Conservation (phyloP, 371 early-diverging fungal genomes). For the Astathelohania contejeani region DNA sequence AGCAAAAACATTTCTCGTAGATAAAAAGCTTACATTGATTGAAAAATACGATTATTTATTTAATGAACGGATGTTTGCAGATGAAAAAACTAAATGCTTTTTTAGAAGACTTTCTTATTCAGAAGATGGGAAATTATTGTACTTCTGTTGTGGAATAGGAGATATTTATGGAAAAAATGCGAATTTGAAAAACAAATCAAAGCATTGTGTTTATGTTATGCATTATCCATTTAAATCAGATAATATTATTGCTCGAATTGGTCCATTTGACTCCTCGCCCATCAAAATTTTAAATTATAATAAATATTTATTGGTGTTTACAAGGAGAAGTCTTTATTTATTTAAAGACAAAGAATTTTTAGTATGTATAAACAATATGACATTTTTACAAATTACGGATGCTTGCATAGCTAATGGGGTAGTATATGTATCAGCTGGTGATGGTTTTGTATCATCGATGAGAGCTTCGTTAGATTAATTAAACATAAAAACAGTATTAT, state of each 20-base stretch:
- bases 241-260: constrained; percentile 19
- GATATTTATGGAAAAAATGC: not conserved
- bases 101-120: constrained; percentile 37
- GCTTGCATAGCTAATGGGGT: constrained; percentile 14
- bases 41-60: constrained; percentile 10
- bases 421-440: constrained; percentile 23
- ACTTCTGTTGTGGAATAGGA: not conserved
- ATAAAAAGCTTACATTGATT: constrained; percentile 6
- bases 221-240: constrained; percentile 25
- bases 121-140: constrained; percentile 3
- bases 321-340: constrained; percentile 41
- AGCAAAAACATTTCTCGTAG: constrained; percentile 25
- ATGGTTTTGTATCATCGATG: constrained; percentile 39
- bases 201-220: not conserved
- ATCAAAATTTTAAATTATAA: constrained; percentile 19
- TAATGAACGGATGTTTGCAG: constrained; percentile 12
- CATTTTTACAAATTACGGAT: constrained; percentile 49
- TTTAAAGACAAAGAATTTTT: constrained; percentile 10
- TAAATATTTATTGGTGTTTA: constrained; percentile 20
- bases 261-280: constrained; percentile 40
- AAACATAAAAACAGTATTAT: too few relatives aligned
- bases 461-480: too few relatives aligned
- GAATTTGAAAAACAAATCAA: not conserved
- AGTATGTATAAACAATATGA: constrained; percentile 32
- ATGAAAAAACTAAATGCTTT: constrained; percentile 23